Conservation (phyloP, 2,329 filamentous ascomycete genomes). For the Xylariomycetidae sp. region DNA sequence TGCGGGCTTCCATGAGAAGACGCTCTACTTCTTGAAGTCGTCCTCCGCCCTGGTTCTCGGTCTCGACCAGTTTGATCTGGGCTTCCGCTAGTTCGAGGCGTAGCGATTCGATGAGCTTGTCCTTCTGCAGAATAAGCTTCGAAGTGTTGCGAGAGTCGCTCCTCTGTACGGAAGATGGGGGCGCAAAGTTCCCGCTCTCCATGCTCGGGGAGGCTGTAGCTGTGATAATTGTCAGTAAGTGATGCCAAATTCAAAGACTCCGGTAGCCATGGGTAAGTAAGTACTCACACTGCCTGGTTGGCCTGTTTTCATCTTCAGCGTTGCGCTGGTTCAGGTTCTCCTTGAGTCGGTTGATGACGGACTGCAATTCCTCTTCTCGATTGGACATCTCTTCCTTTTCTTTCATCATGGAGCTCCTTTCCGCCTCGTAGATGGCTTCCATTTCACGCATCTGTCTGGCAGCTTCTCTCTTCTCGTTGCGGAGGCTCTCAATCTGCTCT, state of each 20-base stretch:
- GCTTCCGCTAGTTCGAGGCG: conserved; percentile 88
- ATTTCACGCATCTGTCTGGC: conserved; percentile 82
- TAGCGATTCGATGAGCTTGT: conserved; percentile 90
- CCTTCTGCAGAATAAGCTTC: conserved; percentile 87
- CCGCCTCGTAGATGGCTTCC: conserved; percentile 86
- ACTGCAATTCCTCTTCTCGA: conserved; percentile 84
- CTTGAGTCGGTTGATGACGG: conserved; percentile 85
- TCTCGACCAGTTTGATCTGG: conserved; percentile 90
- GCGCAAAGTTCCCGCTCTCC: conserved; percentile 76
- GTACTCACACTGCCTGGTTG: conserved; percentile 52
- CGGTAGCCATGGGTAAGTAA: no score
- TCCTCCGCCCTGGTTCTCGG: conserved; percentile 87
- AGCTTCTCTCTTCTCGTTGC: conserved; percentile 79
- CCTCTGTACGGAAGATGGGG: conserved; percentile 74
- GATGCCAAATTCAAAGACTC: no score
- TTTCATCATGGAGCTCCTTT: conserved; percentile 78
- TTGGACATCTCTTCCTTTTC: conserved; percentile 86
- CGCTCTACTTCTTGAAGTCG: conserved; percentile 86
- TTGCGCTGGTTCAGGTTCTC: conserved; percentile 73
- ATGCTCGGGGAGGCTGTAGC: conserved; percentile 62
- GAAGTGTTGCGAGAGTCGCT: conserved; percentile 88
- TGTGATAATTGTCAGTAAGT: no score
- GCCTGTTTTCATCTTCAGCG: conserved; percentile 49
- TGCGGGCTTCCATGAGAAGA: conserved; percentile 81
- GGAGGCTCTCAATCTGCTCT: conserved; percentile 72